Base-by-base conservation (phyloP, 2,329 filamentous ascomycete genomes). In the Paecilomyces sp. region DNA sequence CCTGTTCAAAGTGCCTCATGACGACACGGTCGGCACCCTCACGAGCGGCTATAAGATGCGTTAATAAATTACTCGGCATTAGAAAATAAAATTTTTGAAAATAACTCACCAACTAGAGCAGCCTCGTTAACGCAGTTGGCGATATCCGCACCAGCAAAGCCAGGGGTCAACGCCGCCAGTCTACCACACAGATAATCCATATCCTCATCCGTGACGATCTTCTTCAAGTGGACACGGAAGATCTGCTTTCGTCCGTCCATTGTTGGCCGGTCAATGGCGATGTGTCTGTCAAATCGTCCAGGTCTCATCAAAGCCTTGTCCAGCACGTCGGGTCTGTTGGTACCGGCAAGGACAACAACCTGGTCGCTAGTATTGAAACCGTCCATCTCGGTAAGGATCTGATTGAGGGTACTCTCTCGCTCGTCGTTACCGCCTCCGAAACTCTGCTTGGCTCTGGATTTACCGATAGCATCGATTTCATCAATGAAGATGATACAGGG, bases 401-500 rank as follows among this genome's bases (percentile, higher is more conserved):
- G 94, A 77, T 99, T 99, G 30, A 99, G 86, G 0, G 94, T 99
- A 55, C 90, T 91, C 78, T 99, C 94, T 62, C 94, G 89, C 79
- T 99, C 94, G 72, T 99, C 94, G 71, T 97, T 97, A 62, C 94
- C 94, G 64, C 93, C 92, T 47, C 89, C 89, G 60, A 91, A 91
- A 64, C 88, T 89, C 36, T 88, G 85, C 72, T 96, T 95, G 24
- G 88, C 83, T 78, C 94, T 86, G 58, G 93, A 90, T 73, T 92
- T 91, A 67, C 94, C 94, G 69, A 99, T 97, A 60, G 94, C 94
- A 74, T 99, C 94, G 68, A 99, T 99, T 77, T 99, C 94, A 72
- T 99, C 94, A 66, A 99, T 97, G 81, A 99, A 99, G 76, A 99
- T 95, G 76, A 99, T 99, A 78, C 94, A 99, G 3, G 94, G 94